A percentile compares a stretch with the other conserved stretches of the same genome.
These are phyloP conservation scores for Crithidia mellificae DNA, from an alignment of 208 protist species.

Conservation along the genomic window DNA sequence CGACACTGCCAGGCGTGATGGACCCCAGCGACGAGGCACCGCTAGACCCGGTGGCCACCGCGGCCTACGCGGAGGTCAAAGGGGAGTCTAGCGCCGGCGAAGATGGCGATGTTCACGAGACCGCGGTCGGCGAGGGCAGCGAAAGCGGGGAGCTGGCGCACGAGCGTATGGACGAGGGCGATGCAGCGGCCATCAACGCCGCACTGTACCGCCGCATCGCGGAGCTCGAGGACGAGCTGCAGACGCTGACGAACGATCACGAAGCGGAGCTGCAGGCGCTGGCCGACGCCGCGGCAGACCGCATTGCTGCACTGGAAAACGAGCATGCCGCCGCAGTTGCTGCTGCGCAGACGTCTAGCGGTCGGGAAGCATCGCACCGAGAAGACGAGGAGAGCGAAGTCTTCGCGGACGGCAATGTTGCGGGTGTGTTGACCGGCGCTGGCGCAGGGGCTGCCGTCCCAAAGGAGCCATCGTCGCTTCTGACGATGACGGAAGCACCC, in stretches of 20 bases:
- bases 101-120: too few relatives aligned
- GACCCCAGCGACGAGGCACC: neutral
- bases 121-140: too few relatives aligned
- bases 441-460: neutral
- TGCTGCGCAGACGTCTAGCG: too few relatives aligned
- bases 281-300: constrained; percentile 48
- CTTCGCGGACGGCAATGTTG: constrained; percentile 1
- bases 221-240: constrained; percentile 31
- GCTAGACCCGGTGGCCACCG: constrained; percentile 1
- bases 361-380: neutral
- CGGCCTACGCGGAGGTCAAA: neutral
- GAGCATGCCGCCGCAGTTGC: constrained; percentile 22
- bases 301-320: constrained; percentile 58
- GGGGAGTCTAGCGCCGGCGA: neutral
- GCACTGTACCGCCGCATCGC: constrained; percentile 21
- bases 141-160: too few relatives aligned
- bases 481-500: neutral
- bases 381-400: constrained; percentile 9
- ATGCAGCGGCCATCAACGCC: constrained; percentile 9
- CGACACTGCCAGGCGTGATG: neutral
- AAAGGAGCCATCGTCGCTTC: neutral
- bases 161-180: too few relatives aligned
- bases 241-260: constrained; percentile 30
- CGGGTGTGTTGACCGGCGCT: too few relatives aligned
- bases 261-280: constrained; percentile 61